Evolutionary conservation across 2,329 filamentous ascomycete species (phyloP), one percentile per base, ranked within the genome.

Genomic region (Cercospora beticola): DNA sequence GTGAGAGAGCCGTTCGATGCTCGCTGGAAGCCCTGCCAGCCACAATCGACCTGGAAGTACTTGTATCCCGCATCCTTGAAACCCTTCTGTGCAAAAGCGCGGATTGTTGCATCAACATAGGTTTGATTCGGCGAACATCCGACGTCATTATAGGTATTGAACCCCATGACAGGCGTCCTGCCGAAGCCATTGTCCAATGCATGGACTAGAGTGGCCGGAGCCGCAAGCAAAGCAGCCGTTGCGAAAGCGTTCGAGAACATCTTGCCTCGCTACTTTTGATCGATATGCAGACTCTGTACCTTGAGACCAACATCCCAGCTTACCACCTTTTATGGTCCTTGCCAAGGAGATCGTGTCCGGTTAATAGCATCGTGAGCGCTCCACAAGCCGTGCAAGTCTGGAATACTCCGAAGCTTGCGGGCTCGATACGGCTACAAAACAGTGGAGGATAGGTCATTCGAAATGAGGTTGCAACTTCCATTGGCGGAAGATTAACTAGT

Each of bases 21-120:
- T 63, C 81, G 76, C 2, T 76, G 68, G 23, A 49, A 66, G 4
- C 79, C 75, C 5, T 78, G 82, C 88, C 87, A 89, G 0, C 88
- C 87, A 64, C 86, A 89, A 72, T 89, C 88, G 0, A 83, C 82
- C 0, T 85, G 87, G 33, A 88, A 84, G 65, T 84, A 83, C 1
- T 78, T 81, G 72, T 90, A 89, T 5, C 88, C 87, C 1, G 67
- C 56, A 23, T 60, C 58, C 16, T 28, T 31, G 46, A 73, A 71
- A 14, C 68, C 72, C 28, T 70, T 62, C 5, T 52, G 52, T 3
- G 68, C 40, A n/a, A 76, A 69, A 12, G 70, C 66, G 31, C 69
- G 66, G 59, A 76, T 75, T 0, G 71, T 73, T 23, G 31, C 65
- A 10, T 69, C 56, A 2, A 75, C 58, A 40, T 68, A 74, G 10